Evolutionary conservation across 768 basidiomycete genomes (phyloP), one percentile per base, ranked within the genome.

Genomic region (Hysterangium stoloniferum): DNA sequence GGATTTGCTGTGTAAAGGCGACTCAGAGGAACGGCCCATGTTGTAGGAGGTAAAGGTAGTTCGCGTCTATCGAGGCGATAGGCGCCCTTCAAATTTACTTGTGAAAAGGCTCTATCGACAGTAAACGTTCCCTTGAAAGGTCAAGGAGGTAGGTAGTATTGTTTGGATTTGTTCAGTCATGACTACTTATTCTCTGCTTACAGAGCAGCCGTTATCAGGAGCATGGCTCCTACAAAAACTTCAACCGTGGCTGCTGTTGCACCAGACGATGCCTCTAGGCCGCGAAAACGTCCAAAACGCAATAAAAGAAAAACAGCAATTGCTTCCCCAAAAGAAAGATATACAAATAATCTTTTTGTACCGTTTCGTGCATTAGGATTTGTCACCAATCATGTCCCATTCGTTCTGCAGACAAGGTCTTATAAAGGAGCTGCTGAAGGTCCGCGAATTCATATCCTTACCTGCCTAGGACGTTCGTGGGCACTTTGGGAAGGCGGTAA

Each of bases 351-450:
- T 29, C 64, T 99, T 35, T 98, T 95, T 62, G 88, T 84, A 4
- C 95, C 96, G 3, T 99, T 98, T 63, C 79, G 96, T 53, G 93
- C 93, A 6, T 78, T 99, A n/a, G 95, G 96, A 24, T 78, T 92
- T 52, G 78, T 98, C 60, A 91, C 94, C 37, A 94, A 95, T 62
- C 78, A 84, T 68, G 76, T 94, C 22, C 92, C 94, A 8, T 90
- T 95, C 62, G 80, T 85, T 13, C 65, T 97, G 52, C 92, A 95
- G 71, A 81, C 85, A 1, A 79, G 90, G 48, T 80, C 86, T 1
- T 74, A 82, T 60, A 94, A 93, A 63, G 89, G 89, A 22, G 80
- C 89, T 19, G 78, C 87, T 1, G 84, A 85, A 17, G 88, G 86
- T 2, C 92, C 94, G 1, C 77, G 79, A 41, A 73, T 94, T 52